Base-by-base conservation (phyloP, 176 grass and related monocot species). In the Miscanthus lutarioriparius region DNA sequence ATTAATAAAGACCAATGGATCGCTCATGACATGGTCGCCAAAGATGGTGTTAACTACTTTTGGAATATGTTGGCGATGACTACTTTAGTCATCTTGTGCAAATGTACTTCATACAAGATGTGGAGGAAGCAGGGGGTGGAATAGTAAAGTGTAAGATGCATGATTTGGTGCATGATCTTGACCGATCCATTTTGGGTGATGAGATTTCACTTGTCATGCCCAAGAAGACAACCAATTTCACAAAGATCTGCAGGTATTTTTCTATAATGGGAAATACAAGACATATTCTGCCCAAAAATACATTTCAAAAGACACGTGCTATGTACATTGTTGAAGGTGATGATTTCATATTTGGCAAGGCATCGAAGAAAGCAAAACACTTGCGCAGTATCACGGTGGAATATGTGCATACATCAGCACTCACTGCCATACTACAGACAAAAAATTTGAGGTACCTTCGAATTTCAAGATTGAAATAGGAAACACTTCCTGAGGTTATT, bases 1-100 rank as follows among this genome's bases (percentile, higher is more conserved):
- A 25, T 82, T 15, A 36, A 69, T 2, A 76, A 87, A 32, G 61
- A 64, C 3, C 23, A 75, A 16, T 87, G 85, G 85, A 87, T 87
- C 23, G 85, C 85, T 69, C 78, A 76, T 74, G 70, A 62, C 41
- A 41, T 82, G 27, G 16, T 87, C 51, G 1, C 6, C 0, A 0
- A 20, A 8, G 19, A 12, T 10, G 15, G 4, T 2, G 4, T 4
- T 67, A 7, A 37, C 6, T 19, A 36, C 15, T 6, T 67, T 6
- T 67, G 64, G 64, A 67, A 32, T 7, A 36, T 37, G 8, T 6
- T 67, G 64, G 64, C 2, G 3, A 75, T 16, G 49, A 75, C 16
- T 76, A 54, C 61, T 72, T 82, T 53, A 30, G 47, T 15, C 47
- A 71, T n/a, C 76, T 87, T 23, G 69, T 87, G 33, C 43, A 80